Evolutionary conservation across 2,329 filamentous ascomycete genomes (phyloP).

Genomic region (Cephalotrichum gorgonifer): DNA sequence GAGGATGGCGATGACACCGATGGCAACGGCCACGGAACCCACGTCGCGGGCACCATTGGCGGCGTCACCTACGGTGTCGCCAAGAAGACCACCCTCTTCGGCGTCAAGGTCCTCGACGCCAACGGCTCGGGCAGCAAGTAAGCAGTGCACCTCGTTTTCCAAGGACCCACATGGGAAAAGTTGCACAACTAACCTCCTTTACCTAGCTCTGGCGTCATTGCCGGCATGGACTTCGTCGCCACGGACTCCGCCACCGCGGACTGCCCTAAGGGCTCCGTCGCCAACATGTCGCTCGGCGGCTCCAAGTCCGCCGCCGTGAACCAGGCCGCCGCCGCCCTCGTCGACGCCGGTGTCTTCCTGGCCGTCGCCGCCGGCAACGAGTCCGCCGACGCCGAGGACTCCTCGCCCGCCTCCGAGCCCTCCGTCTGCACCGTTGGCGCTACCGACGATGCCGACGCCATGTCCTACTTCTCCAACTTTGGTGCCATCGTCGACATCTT

Average conservation of each 20-base stretch:
- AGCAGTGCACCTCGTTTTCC: not conserved
- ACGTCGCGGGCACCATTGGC: constrained; percentile 96
- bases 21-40: constrained; percentile 96
- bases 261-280: constrained; percentile 31
- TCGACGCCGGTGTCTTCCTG: constrained; percentile 34
- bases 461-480: constrained; percentile 38
- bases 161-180: not conserved
- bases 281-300: constrained; percentile 47
- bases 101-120: constrained; percentile 33
- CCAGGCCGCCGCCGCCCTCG: constrained; percentile 34
- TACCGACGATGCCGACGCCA: constrained; percentile 24
- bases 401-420: constrained; percentile 36
- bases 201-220: constrained; percentile 31
- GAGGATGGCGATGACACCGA: constrained; percentile 73
- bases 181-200: constrained; percentile 20
- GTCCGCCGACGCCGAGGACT: constrained; percentile 22
- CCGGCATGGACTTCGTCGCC: constrained; percentile 29
- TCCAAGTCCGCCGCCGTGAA: constrained; percentile 34
- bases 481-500: constrained; percentile 37
- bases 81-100: constrained; percentile 31
- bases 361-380: constrained; percentile 47
- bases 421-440: constrained; percentile 42
- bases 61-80: constrained; percentile 99
- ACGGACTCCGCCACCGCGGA: constrained; percentile 28
- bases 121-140: not conserved